Evolutionary conservation across 2,329 filamentous ascomycete species (phyloP).

Genomic region (Ophiostoma pallidulum): DNA sequence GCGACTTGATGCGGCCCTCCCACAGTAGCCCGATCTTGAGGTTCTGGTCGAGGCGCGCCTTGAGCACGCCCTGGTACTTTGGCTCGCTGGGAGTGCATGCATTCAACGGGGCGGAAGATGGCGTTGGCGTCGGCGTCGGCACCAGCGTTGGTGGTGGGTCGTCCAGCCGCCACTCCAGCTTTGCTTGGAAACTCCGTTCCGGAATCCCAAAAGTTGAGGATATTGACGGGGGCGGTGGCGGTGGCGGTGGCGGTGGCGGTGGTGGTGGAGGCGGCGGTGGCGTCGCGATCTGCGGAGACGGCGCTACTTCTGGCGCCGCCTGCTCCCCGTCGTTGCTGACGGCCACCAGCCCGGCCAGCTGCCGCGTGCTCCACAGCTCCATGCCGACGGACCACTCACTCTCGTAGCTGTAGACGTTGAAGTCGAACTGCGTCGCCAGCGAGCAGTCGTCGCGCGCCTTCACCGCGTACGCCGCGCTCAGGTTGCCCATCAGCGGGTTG

Average conservation of each 20-base stretch:
- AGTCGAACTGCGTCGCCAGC: constrained; percentile 84
- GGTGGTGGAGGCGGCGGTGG: constrained; percentile 8
- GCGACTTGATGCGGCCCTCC: constrained; percentile 86
- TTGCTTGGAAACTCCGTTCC: constrained; percentile 37
- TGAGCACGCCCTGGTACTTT: constrained; percentile 76
- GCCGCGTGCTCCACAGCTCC: constrained; percentile 75
- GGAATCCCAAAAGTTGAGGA: neutral
- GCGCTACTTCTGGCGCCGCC: neutral
- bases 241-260: neutral
- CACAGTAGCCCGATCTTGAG: constrained; percentile 78
- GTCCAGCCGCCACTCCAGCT: constrained; percentile 41
- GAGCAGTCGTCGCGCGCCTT: constrained; percentile 75
- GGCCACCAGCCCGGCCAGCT: constrained; percentile 30
- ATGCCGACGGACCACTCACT: constrained; percentile 85
- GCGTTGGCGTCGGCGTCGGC: no score
- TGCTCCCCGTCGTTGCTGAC: constrained; percentile 22
- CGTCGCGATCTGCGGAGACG: no score
- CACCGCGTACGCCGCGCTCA: constrained; percentile 86
- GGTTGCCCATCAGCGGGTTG: constrained; percentile 88
- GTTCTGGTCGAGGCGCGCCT: constrained; percentile 81
- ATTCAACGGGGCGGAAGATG: no score
- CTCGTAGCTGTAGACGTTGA: constrained; percentile 98
- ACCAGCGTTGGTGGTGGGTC: neutral
- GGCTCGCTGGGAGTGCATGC: constrained; percentile 39
- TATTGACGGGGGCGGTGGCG: neutral